Evolutionary conservation across 345 rosid species (phyloP), one percentile per base, ranked within the genome.

Genomic region (Salix dunnii): DNA sequence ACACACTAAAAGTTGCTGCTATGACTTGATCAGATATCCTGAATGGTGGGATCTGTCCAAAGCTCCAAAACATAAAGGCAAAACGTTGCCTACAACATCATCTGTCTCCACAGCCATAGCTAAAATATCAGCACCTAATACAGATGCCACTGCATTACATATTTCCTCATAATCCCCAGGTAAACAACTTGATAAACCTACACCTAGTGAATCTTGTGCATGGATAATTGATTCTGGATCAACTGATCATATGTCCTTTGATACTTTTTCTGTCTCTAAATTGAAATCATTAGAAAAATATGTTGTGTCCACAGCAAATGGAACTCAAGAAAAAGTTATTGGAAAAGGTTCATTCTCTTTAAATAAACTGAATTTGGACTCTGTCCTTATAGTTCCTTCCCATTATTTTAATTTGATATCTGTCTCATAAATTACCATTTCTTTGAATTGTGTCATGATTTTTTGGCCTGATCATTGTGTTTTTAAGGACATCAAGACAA

Each of bases 141-240:
- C 40, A 6, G 8, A 36, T 7, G 40, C 40, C 1, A 36, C 40
- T 6, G 1, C 40, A 36, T 1, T 36, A 1, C 40, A 36, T 6
- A 36, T 6, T 0, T 7, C 40, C 9, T 7, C 9, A 0, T 1
- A 36, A 36, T 6, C 11, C 2, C 40, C 2, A 18, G 23, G 71
- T 74, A 74, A 17, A 21, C 8, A 20, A 0, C 8, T 63, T 27
- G n/a, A 11, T 42, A 18, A 65, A 3, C n/a, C 71, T 20, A 42
- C 30, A 21, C 11, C 61, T 46, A 42, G 0, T 63, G 30, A 16
- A 63, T 40, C 27, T 13, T 74, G 5, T 64, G 16, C 42, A 74
- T 74, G 70, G 42, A 62, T 74, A 25, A 74, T 74, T 62, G 60
- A 74, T 74, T 61, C 23, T 23, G 36, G 70, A 38, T 74, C 77